Evolutionary conservation across 768 basidiomycete species (phyloP), one percentile per base, ranked within the genome.

Genomic region (Amanita rimosa): DNA sequence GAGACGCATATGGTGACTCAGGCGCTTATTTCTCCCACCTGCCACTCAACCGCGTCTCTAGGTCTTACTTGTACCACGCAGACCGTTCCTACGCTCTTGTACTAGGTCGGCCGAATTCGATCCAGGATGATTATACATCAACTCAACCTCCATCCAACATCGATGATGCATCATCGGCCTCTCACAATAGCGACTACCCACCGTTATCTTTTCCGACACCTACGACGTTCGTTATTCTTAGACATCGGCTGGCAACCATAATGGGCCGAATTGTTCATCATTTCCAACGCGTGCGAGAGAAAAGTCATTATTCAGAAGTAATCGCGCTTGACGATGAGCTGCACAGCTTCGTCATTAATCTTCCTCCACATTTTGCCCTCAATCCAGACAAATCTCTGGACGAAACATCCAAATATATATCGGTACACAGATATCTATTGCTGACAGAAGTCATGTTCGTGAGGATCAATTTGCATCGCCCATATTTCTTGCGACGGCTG

Each of bases 261-360:
- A 93, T 94, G 51, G 92, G 91, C 13, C 82, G 81, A 27, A 90
- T 96, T 59, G 88, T 90, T 35, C 88, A 92, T 57, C 89, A 94
- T 66, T 95, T 93, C 65, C 93, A 95, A 61, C 83, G 85, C 66
- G 80, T 93, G 29, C 75, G 80, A 38, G 77, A 78, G 19, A 78
- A 72, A 50, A 82, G 80, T 49, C 86, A 86, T 56, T 95, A 95
- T 62, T 75, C 79, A 22, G 91, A 95, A 60, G 88, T 93, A 33
- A 61, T 85, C 38, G 66, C 73, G 1, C 72, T 96, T 24, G 93
- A 96, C 57, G 88, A 90, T 26, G 88, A 94, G 48, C 64, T 96
- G 34, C 69, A 85, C 46, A 77, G 75, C 55, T 91, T 92, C 58
- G 78, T 90, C 53, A 70, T 75, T 33, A 69, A 71, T 49, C 71